Conservation (phyloP, 495 filamentous ascomycete genomes). For the Evernia prunastri region DNA sequence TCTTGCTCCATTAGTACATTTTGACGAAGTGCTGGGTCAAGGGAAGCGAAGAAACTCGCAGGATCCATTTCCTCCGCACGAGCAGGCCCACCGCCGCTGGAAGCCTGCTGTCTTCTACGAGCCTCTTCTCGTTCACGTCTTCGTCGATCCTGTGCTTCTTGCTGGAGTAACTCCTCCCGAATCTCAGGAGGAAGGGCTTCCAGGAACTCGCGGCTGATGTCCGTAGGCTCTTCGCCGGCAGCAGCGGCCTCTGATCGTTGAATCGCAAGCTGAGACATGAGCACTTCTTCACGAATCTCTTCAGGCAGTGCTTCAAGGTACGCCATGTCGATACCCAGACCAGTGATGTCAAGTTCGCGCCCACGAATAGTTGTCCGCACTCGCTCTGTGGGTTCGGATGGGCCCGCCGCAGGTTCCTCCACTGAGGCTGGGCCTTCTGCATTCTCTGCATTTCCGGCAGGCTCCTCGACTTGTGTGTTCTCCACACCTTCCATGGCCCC, state of each 20-base stretch:
- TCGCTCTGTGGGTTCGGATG: slow-evolving; percentile 50
- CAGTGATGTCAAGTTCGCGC: slow-evolving; percentile 82
- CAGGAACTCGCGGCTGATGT: slow-evolving; percentile 90
- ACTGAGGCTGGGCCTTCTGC: slow-evolving; percentile 32
- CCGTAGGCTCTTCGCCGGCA: slow-evolving; percentile 73
- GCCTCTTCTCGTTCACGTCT: slow-evolving; percentile 76
- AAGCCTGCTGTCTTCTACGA: slow-evolving; percentile 58
- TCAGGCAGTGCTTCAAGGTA: slow-evolving; percentile 93
- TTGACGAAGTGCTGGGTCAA: slow-evolving; percentile 78
- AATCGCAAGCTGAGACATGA: slow-evolving; percentile 77
- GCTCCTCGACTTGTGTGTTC: slow-evolving; percentile 35
- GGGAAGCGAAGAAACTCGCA: slow-evolving; percentile 83
- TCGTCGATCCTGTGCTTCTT: slow-evolving; percentile 83
- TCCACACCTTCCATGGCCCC: slow-evolving; percentile 87
- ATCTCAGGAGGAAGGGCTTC: slow-evolving; percentile 88
- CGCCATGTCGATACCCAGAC: slow-evolving; percentile 85
- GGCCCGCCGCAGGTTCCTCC: slow-evolving; percentile 35
- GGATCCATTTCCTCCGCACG: slow-evolving; percentile 84
- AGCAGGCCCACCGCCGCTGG: slow-evolving; percentile 46
- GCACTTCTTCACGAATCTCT: slow-evolving; percentile 89
- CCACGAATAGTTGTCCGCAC: slow-evolving; percentile 77
- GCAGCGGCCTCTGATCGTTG: slow-evolving; percentile 73
- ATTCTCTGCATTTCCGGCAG: slow-evolving; percentile 18
- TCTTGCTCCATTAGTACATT: slow-evolving; percentile 86
- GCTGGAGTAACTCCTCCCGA: slow-evolving; percentile 78